Evolutionary conservation across 1,139 yeast species (phyloP).

Genomic region (Wickerhamomyces sp.): DNA sequence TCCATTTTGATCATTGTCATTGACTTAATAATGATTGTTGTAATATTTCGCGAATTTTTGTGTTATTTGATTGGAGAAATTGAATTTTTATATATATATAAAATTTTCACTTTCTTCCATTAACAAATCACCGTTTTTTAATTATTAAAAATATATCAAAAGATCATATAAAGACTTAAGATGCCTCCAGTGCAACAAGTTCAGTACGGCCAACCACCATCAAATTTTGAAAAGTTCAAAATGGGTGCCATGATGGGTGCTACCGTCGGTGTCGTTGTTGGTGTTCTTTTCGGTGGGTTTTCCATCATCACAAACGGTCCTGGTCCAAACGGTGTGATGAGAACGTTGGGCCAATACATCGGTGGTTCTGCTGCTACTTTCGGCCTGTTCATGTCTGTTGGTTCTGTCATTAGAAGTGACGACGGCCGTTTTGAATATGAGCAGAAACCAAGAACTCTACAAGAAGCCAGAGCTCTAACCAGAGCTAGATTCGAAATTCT

Average conservation of each 20-base stretch:
- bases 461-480: constrained; percentile 22
- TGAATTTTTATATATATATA: too few relatives aligned
- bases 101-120: too few relatives aligned
- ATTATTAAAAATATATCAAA: too few relatives aligned
- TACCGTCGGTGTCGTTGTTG: constrained; percentile 94
- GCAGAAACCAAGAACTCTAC: constrained; percentile 16
- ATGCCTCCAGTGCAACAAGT: constrained; percentile 89
- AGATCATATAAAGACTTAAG: not conserved
- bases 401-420: constrained; percentile 88
- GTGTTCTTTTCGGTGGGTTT: constrained; percentile 90
- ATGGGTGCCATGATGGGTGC: constrained; percentile 98
- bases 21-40: too few relatives aligned
- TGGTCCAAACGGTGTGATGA: constrained; percentile 97
- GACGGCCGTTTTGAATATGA: constrained; percentile 13
- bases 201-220: constrained; percentile 73
- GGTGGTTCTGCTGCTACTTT: constrained; percentile 96
- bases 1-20: too few relatives aligned
- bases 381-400: constrained; percentile 93
- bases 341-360: constrained; percentile 94
- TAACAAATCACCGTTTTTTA: too few relatives aligned
- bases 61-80: too few relatives aligned
- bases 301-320: constrained; percentile 91
- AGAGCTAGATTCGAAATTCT: constrained; percentile 23
- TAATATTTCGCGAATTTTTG: too few relatives aligned
- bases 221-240: constrained; percentile 91